phyloP scores from a whole-genome alignment of 2,329 filamentous ascomycete genomes.

The Diaporthe nobilis region DNA sequence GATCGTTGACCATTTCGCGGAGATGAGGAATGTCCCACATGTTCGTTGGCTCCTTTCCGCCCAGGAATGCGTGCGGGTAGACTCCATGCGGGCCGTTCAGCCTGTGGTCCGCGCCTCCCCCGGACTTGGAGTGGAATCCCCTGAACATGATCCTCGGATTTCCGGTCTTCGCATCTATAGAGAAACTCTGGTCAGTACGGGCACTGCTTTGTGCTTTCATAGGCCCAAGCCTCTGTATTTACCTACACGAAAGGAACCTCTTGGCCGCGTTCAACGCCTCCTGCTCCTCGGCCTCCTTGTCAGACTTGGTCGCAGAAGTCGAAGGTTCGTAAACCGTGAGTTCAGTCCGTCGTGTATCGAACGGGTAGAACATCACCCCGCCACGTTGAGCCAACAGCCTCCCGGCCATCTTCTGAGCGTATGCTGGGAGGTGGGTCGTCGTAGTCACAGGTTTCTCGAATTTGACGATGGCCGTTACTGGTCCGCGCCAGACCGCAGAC shows the following conservation, averaged over 20 bases:
- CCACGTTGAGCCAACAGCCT: too few species aligned
- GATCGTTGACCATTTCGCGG: neutral
- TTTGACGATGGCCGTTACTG: too few species aligned
- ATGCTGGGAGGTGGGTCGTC: too few species aligned
- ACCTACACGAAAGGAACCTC: neutral
- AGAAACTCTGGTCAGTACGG: neutral
- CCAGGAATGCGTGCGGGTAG: neutral
- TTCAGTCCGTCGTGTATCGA: too few species aligned
- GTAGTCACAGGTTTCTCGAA: too few species aligned
- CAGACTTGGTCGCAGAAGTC: too few species aligned
- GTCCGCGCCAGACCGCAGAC: too few species aligned
- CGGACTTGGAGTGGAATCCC: neutral
- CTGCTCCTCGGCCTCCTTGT: too few species aligned
- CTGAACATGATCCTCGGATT: neutral
- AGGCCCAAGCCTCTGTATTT: neutral
- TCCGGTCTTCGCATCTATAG: neutral
- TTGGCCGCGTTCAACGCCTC: neutral
- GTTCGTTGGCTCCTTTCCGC: neutral
- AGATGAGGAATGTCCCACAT: neutral
- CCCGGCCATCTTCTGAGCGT: too few species aligned
- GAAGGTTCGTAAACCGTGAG: too few species aligned
- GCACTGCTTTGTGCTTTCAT: neutral
- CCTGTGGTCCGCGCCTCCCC: neutral
- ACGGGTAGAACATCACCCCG: too few species aligned
- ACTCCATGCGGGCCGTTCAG: neutral